phyloP scores from a whole-genome alignment of 202 grass and related monocot genomes.

The Bolboschoenoplectus hybrid region DNA sequence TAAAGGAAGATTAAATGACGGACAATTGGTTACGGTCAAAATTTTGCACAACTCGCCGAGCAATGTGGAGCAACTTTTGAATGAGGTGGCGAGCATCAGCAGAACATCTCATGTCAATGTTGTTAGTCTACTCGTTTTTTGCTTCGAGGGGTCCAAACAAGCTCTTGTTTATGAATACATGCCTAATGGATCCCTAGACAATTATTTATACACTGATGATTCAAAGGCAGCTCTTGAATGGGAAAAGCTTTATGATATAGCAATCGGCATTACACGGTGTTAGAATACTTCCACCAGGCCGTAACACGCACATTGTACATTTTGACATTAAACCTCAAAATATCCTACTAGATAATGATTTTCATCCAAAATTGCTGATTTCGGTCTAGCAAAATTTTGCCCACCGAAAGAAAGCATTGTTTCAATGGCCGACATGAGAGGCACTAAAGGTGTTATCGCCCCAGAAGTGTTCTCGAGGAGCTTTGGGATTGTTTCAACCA shows the following conservation, averaged over 20 bases:
- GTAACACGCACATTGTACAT: slow-evolving; percentile 56
- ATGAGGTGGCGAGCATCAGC: slow-evolving; percentile 60
- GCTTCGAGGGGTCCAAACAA: slow-evolving; percentile 49
- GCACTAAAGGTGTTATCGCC: slow-evolving; percentile 57
- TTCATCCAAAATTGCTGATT: slow-evolving; percentile 60
- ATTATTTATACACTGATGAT: slow-evolving; percentile 48
- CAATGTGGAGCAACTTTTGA: slow-evolving; percentile 48
- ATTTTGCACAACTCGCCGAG: slow-evolving; percentile 49
- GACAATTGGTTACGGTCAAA: slow-evolving; percentile 47
- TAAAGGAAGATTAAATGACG: slow-evolving; percentile 44
- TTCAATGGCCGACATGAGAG: slow-evolving; percentile 51
- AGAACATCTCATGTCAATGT: slow-evolving; percentile 67
- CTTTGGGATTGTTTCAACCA: slow-evolving; percentile 47
- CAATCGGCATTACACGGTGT: slow-evolving; percentile 47
- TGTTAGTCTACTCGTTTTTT: slow-evolving; percentile 54
- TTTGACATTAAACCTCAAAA: slow-evolving; percentile 70
- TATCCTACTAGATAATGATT: slow-evolving; percentile 53
- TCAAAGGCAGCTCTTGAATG: slow-evolving; percentile 42
- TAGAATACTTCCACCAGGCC: slow-evolving; percentile 57
- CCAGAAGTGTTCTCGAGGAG: slow-evolving; percentile 56
- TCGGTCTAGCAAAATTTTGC: slow-evolving; percentile 57
- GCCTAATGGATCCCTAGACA: slow-evolving; percentile 59
- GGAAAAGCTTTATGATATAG: slow-evolving; percentile 46
- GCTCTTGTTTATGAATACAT: slow-evolving; percentile 68
- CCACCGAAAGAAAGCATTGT: slow-evolving; percentile 42